phyloP scores from a whole-genome alignment of 1,284 basidiomycete genomes.

The Ustilago nuda region DNA sequence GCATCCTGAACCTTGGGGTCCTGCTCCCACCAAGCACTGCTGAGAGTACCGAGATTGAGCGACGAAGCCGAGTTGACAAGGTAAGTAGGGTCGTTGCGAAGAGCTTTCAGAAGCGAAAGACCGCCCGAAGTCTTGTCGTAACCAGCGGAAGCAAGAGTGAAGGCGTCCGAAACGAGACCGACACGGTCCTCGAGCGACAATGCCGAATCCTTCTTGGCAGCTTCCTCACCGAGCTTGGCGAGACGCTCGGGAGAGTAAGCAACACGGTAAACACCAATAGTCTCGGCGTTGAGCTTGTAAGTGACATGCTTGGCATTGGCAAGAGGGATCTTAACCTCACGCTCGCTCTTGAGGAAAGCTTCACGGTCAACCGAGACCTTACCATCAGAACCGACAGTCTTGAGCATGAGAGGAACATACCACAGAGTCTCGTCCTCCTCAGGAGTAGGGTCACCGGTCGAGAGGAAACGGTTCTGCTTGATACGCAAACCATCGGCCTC shows the following conservation, averaged over 20 bases:
- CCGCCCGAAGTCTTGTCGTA: conserved; percentile 81
- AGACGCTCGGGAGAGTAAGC: conserved; percentile 86
- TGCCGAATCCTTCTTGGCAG: conserved; percentile 75
- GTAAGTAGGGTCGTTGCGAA: conserved; percentile 72
- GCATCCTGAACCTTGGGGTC: conserved; percentile 73
- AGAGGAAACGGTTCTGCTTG: conserved; percentile 92
- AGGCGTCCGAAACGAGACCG: conserved; percentile 84
- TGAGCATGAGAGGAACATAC: conserved; percentile 83
- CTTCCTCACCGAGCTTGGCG: conserved; percentile 81
- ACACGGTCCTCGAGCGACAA: conserved; percentile 88
- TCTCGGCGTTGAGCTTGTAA: conserved; percentile 89
- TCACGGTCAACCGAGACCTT: conserved; percentile 76
- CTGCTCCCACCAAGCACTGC: conserved; percentile 85
- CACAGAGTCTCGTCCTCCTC: conserved; percentile 93
- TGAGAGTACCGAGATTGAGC: conserved; percentile 54
- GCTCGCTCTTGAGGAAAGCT: conserved; percentile 76
- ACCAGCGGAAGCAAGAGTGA: conserved; percentile 84
- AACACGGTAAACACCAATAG: conserved; percentile 90
- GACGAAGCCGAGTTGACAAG: conserved; percentile 61
- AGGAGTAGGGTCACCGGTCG: conserved; percentile 76
- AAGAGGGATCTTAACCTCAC: conserved; percentile 78
- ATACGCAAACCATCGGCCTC: conserved; percentile 71
- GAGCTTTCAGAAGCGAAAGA: conserved; percentile 78
- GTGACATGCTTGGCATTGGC: conserved; percentile 74
- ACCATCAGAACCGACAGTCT: conserved; percentile 76